A percentile compares a stretch with the other conserved stretches of the same genome.
These are phyloP conservation scores for Eruca vesicaria DNA, from an alignment of 441 rosid species.

Conservation along the genomic window DNA sequence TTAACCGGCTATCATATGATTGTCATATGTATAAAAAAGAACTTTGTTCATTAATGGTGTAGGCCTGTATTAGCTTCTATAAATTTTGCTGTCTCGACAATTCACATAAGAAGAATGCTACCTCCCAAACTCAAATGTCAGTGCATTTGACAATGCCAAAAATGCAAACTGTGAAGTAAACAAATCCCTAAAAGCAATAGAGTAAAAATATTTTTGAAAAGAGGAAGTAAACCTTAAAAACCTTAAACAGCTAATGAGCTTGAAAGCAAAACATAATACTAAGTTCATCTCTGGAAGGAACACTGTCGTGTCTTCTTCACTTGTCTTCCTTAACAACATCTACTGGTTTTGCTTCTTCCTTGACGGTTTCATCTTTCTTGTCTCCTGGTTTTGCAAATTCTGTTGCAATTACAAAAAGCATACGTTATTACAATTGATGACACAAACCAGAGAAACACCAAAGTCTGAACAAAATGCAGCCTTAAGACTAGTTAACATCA, in stretches of 20 bases:
- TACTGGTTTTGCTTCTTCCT: conserved; percentile 26
- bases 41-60: no score
- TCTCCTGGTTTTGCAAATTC: conserved; percentile 27
- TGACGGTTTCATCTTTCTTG: conserved; percentile 15
- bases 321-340: conserved; percentile 31
- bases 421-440: background rate
- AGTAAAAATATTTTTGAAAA: conserved; percentile 4
- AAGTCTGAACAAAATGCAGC: background rate
- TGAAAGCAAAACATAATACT: conserved; percentile 8
- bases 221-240: background rate
- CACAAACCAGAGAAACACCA: conserved; percentile 3
- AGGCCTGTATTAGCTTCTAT: background rate
- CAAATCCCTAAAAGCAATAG: conserved; percentile 1
- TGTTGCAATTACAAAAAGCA: background rate
- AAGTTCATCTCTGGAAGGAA: background rate
- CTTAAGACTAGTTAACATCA: background rate
- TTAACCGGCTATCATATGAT: no score
- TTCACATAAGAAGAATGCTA: background rate
- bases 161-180: background rate
- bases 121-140: background rate
- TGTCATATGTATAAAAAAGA: no score
- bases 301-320: conserved; percentile 16
- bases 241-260: background rate
- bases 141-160: background rate
- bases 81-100: background rate